phyloP scores from a whole-genome alignment of 1,139 yeast genomes.

The Starmera stellimalicola region DNA sequence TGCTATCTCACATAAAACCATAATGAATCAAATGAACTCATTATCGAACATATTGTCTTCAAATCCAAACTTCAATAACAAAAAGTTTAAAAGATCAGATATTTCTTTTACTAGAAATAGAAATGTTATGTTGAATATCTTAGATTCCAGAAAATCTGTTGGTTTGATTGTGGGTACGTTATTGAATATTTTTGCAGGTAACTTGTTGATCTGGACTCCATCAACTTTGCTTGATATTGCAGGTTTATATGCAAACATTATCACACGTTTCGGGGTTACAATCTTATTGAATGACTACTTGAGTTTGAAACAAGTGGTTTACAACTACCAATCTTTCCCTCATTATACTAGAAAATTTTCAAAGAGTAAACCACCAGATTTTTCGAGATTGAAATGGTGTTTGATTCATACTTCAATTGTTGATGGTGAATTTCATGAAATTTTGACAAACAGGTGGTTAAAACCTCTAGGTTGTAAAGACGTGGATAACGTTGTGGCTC shows the following conservation, averaged over 20 bases:
- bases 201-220: constrained; percentile 73
- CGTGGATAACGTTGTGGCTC: constrained; percentile 75
- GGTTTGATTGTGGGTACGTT: constrained; percentile 79
- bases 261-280: constrained; percentile 63
- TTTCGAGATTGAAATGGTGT: constrained; percentile 81
- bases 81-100: constrained; percentile 28
- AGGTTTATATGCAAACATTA: constrained; percentile 78
- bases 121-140: constrained; percentile 53
- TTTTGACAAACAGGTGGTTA: constrained; percentile 85
- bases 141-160: constrained; percentile 81
- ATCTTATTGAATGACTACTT: constrained; percentile 78
- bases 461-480: constrained; percentile 80
- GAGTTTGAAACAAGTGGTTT: constrained; percentile 86
- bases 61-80: constrained; percentile 35
- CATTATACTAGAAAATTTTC: constrained; percentile 73
- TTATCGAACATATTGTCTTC: constrained; percentile 61
- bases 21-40: constrained; percentile 81
- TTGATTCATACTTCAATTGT: constrained; percentile 84
- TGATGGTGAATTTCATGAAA: constrained; percentile 89
- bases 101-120: constrained; percentile 22
- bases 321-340: constrained; percentile 88
- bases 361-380: constrained; percentile 59
- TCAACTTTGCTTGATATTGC: constrained; percentile 67
- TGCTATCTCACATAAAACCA: constrained; percentile 81
- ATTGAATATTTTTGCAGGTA: constrained; percentile 79